Base-by-base conservation (phyloP, 257 asterid species). In the Plectranthus barbatus region DNA sequence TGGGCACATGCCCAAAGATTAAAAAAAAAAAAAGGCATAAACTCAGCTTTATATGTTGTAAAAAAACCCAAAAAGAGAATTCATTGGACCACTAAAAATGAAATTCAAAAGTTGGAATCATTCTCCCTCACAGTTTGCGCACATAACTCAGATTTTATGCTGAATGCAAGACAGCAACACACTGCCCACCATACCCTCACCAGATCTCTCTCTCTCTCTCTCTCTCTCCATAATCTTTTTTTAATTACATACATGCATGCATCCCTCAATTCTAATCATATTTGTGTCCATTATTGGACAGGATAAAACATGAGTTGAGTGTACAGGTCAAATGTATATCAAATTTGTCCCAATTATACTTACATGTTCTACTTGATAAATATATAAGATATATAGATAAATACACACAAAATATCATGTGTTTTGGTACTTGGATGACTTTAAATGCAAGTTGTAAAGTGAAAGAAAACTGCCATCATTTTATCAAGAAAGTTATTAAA, bases 61-160 rank as follows among this genome's bases (percentile, higher is more conserved):
- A 75, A 71, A 79, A 15, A 36, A 8, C 63, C 49, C 60, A 64
- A 71, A 70, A 72, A 65, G 76, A 58, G 68, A 29, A 50, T 47
- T 41, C 7, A 17, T 40, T 57, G 76, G 72, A 40, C 61, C 47
- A 48, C 36, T 36, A 34, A 64, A 66, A 64, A 37, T 54, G 49
- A 77, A n/a, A 56, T 83, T 86, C 88, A 79, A 81, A 86, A 76
- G 95, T 74, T 66, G 75, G 70, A 83, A 83, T 79, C 76, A 83
- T 83, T 71, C 77, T 14, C 10, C 15, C n/a, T 49, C 41, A 47
- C 51, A 56, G 47, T 59, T 73, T 71, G 73, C 34, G 64, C 62
- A 74, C 60, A 60, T 39, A 56, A n/a, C n/a, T 61, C 56, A 76
- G 74, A 79, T 77, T 63, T 72, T 68, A 74, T 79, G 80, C 78